Conservation (phyloP, 2,329 filamentous ascomycete genomes). For the Tolypocladium capitatum region DNA sequence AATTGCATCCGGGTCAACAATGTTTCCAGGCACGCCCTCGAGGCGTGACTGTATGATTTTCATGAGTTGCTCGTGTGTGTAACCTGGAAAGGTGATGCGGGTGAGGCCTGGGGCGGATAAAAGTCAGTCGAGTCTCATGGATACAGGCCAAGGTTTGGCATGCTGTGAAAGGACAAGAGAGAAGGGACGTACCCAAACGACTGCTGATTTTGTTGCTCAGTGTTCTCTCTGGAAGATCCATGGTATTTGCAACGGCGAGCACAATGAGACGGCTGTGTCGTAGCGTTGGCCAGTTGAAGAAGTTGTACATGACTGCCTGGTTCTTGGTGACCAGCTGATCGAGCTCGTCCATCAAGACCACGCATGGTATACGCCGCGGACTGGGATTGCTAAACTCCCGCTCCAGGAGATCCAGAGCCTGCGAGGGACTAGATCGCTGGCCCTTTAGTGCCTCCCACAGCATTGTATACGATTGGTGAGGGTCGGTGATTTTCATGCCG, state of each 20-base stretch:
- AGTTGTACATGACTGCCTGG: conserved; percentile 99
- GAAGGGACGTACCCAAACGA: conserved; percentile 43
- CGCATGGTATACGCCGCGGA: conserved; percentile 82
- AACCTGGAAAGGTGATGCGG: conserved; percentile 91
- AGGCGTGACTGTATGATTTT: conserved; percentile 92
- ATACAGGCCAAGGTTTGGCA: not conserved
- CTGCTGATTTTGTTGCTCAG: conserved; percentile 98
- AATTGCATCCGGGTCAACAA: conserved; percentile 85
- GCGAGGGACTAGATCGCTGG: conserved; percentile 80
- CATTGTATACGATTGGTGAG: conserved; percentile 87
- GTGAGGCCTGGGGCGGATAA: conserved; percentile 47
- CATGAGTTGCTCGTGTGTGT: conserved; percentile 95
- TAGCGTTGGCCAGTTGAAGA: conserved; percentile 96
- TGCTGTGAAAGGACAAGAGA: not conserved
- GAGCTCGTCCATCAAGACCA: conserved; percentile 96
- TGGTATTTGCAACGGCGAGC: conserved; percentile 93
- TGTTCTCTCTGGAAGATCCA: conserved; percentile 93
- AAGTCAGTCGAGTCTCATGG: not conserved
- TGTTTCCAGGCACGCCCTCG: conserved; percentile 72
- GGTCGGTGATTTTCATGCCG: conserved; percentile 98
- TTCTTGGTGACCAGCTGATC: conserved; percentile 97
- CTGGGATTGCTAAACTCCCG: conserved; percentile 86
- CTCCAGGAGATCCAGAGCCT: conserved; percentile 82
- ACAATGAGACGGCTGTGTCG: conserved; percentile 89
- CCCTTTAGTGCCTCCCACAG: conserved; percentile 94